Evolutionary conservation across 176 grass and related monocot species (phyloP).

Genomic region (Ensete ventricosum): DNA sequence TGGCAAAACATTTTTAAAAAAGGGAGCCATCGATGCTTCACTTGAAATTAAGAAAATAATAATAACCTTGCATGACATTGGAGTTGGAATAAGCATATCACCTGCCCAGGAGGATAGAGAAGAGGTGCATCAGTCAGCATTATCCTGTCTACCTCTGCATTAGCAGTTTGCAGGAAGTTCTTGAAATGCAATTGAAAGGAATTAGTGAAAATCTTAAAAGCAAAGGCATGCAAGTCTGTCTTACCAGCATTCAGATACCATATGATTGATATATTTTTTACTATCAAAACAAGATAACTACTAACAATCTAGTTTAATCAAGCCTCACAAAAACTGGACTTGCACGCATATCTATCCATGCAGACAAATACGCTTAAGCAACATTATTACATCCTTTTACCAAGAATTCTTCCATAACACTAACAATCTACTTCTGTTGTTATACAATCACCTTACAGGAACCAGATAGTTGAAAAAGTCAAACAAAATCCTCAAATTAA

Average conservation of each 20-base stretch:
- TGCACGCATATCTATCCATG: too few relatives aligned
- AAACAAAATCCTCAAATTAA: too few relatives aligned
- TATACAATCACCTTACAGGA: too few relatives aligned
- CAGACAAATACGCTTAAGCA: too few relatives aligned
- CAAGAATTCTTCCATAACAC: too few relatives aligned
- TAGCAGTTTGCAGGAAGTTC: constrained; percentile 45
- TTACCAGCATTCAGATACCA: not conserved
- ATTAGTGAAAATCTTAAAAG: not conserved
- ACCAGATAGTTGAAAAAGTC: too few relatives aligned
- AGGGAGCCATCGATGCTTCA: not conserved
- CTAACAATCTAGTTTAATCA: not conserved
- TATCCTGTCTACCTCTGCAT: constrained; percentile 63
- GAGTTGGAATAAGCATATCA: constrained; percentile 21
- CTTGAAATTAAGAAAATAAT: not conserved
- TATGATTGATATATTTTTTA: not conserved
- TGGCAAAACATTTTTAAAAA: not conserved
- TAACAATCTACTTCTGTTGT: too few relatives aligned
- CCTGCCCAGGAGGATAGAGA: constrained; percentile 88
- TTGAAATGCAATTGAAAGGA: constrained; percentile 24
- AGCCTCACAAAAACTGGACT: not conserved
- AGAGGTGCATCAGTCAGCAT: constrained; percentile 94
- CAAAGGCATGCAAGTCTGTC: not conserved
- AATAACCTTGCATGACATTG: not conserved
- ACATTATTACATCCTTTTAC: too few relatives aligned
- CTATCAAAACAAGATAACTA: not conserved